A percentile compares a stretch with the other conserved stretches of the same genome.
Evolutionary conservation across 1,284 basidiomycete species (phyloP).

Genomic region (Marasmius tenuissimus): DNA sequence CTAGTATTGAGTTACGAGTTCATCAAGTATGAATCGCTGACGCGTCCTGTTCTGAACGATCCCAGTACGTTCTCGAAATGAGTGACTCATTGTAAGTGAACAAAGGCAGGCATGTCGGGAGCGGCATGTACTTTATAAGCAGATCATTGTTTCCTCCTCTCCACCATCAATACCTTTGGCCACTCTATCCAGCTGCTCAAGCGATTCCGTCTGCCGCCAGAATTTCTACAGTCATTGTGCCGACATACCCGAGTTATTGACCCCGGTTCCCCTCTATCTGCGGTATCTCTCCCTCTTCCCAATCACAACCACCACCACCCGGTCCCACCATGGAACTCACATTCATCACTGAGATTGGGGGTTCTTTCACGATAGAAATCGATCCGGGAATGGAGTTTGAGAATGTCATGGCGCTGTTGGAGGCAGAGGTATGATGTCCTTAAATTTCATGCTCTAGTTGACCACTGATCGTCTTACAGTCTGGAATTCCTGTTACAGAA

Average conservation of each 20-base stretch:
- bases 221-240: background rate
- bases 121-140: background rate
- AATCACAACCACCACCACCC: background rate
- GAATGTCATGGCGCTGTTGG: conserved; percentile 86
- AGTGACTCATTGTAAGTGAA: background rate
- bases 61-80: background rate
- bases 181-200: no score
- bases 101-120: background rate
- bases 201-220: background rate
- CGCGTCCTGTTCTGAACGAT: background rate
- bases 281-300: background rate
- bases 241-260: background rate
- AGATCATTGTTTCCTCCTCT: no score
- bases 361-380: conserved; percentile 78
- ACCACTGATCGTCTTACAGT: conserved; percentile 38
- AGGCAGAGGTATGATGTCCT: conserved; percentile 27
- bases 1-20: no score
- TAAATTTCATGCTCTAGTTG: background rate
- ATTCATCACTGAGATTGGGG: conserved; percentile 77
- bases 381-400: conserved; percentile 86
- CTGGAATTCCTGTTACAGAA: conserved; percentile 65
- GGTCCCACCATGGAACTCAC: conserved; percentile 73
- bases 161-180: no score
- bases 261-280: background rate
- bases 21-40: background rate